Base-by-base conservation (phyloP, 106 monocot species). In the Apostasia shenzhenica region DNA sequence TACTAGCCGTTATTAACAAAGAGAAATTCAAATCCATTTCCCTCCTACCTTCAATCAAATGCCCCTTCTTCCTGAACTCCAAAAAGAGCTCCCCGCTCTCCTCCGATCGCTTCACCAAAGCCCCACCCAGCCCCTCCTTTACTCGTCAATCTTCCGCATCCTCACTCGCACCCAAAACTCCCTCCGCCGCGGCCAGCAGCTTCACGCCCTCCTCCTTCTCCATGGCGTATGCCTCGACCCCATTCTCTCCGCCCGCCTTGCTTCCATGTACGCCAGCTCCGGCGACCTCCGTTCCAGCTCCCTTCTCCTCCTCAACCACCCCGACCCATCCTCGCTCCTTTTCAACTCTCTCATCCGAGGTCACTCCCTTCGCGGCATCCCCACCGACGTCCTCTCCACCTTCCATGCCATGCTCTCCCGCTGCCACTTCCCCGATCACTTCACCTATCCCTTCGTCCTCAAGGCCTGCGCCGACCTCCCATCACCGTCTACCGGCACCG, bases 381-480 rank as follows among this genome's bases (percentile, higher is more conserved):
- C 75, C 14, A 2, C 1, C 9, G 63, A 70, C 6, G 55, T 67
- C 67, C 70, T 82, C 74, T n/a, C n/a, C n/a, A 44, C 72, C 70
- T 78, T 82, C 61, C 55, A 52, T 10, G 14, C 39, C 59, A 78
- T 82, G 78, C 74, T 70, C 46, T 8, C 41, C 45, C 48, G 3
- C 67, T 58, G 66, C 66, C 65, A 78, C 51, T 11, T 45, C n/a
- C 85, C 85, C 14, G 84, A 89, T 47, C 88, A 88, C 70, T 88
- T 81, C 77, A 88, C 81, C 6, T 84, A 82, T 67, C 88, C 88
- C 13, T 88, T 88, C 56, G 79, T 59, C 52, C 84, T 88, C 79
- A 88, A 80, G 60, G 66, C 62, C 56, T 81, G 76, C 59, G 82
- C 82, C 43, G 74, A 77, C 4, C n/a, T 82, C 55, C 40, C n/a